phyloP scores from a whole-genome alignment of 345 rosid genomes.

The Rhodamnia argentea region DNA sequence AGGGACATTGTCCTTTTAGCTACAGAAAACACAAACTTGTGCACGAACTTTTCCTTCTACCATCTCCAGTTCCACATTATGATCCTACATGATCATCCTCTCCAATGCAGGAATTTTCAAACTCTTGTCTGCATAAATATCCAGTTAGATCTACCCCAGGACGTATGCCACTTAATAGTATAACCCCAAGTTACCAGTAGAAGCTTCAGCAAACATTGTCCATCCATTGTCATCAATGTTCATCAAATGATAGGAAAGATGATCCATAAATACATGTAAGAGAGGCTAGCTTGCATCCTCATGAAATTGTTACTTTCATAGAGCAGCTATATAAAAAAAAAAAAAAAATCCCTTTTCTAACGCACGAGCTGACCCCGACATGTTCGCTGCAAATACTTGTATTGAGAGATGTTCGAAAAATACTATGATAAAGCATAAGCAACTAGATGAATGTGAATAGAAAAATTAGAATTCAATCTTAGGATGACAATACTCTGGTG shows the following conservation, averaged over 20 bases:
- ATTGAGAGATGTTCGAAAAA: not conserved
- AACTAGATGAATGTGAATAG: not conserved
- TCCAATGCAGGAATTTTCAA: slow-evolving; percentile 5
- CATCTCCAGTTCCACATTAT: not conserved
- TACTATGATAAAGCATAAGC: not conserved
- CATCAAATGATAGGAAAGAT: not conserved
- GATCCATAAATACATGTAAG: not conserved
- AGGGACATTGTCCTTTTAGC: not conserved
- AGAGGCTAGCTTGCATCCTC: not conserved
- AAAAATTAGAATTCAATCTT: not conserved
- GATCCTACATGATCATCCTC: slow-evolving; percentile 8
- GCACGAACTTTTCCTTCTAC: not conserved
- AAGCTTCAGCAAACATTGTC: not conserved
- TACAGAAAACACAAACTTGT: not conserved
- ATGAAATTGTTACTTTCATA: not conserved
- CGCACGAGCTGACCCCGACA: not conserved
- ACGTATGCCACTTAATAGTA: not conserved
- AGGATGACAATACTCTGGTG: not conserved
- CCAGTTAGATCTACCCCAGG: not conserved
- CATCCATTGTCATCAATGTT: not conserved
- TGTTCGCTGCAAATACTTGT: not conserved
- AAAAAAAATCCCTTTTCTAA: not conserved
- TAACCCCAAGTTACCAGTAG: not conserved
- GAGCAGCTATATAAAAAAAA: not conserved
- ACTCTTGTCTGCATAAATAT: slow-evolving; percentile 6